Evolutionary conservation across 2,329 filamentous ascomycete genomes (phyloP), one percentile per base, ranked within the genome.

Genomic region (Hypoxylon sp.): DNA sequence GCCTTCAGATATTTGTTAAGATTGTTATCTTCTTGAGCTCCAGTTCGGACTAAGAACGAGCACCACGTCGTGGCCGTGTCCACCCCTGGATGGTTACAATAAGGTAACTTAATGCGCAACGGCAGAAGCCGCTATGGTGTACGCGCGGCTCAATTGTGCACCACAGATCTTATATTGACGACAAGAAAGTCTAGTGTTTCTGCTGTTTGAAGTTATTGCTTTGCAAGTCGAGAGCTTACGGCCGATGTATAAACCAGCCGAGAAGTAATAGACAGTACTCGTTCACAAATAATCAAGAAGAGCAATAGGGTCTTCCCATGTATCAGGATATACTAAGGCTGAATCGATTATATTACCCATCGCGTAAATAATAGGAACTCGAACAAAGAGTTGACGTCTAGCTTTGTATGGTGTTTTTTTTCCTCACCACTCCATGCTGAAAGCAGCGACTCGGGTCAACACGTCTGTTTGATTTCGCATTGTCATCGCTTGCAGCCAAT

Each of bases 321-420:
- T n/a, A n/a, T 57, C 11, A 25, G 29, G n/a, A 29, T 41, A n/a
- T 12, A 58, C 25, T 2, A 16, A 23, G 23, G 19, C n/a, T 5
- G 2, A 32, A 19, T n/a, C 51, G 11, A 47, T 23, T n/a, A 21
- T 12, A 57, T 32, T 50, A 41, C 50, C 47, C 37, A 52, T 62
- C 53, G 43, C 46, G 67, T 71, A 68, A 68, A 68, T 68, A 66
- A 66, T 52, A 50, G 45, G 51, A 51, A 63, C 27, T 9, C 21
- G 25, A 45, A 71, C 69, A 71, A 71, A 71, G 69, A 61, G 21
- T 48, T 25, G 1, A 30, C 25, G 25, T 25, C n/a, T 21, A 50
- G 58, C 69, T 69, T 71, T 71, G 69, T 65, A 41, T 58, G 1
- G 51, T 48, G 32, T 21, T 52, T 9, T 7, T 52, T 12, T 7